Evolutionary conservation across 805 yeast species (phyloP).

Genomic region (Isabelozyma heimii): DNA sequence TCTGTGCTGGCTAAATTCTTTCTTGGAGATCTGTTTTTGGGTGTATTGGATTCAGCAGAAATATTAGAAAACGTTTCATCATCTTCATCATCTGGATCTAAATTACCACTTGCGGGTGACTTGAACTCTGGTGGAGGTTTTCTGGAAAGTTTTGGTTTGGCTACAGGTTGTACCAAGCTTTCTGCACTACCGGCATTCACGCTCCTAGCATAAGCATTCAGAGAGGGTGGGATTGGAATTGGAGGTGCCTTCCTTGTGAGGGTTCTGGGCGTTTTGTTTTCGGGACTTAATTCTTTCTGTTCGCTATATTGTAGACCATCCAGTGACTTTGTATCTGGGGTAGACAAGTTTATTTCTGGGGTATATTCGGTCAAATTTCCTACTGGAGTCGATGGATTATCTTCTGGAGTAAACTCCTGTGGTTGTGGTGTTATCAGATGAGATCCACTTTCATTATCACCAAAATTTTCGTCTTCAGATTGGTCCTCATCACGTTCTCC

Average conservation of each 20-base stretch:
- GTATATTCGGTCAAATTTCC: too few relatives aligned
- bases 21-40: background rate
- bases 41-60: background rate
- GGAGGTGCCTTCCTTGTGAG: conserved; percentile 13
- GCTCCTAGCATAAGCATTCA: conserved; percentile 25
- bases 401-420: too few relatives aligned
- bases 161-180: conserved; percentile 8
- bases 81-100: background rate
- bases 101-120: background rate
- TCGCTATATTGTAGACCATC: background rate
- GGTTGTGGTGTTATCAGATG: background rate
- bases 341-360: too few relatives aligned
- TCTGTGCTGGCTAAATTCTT: background rate
- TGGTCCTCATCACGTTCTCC: background rate
- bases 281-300: background rate
- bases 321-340: background rate
- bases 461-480: background rate
- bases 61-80: background rate
- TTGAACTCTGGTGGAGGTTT: conserved; percentile 25
- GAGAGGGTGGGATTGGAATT: conserved; percentile 25
- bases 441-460: background rate
- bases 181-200: conserved; percentile 20
- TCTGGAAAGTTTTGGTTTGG: conserved; percentile 16
- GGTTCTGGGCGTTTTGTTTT: background rate
- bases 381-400: too few relatives aligned